These are phyloP conservation scores for Solanum chaucha DNA, from an alignment of 257 asterid species.

Conservation along the genomic window DNA sequence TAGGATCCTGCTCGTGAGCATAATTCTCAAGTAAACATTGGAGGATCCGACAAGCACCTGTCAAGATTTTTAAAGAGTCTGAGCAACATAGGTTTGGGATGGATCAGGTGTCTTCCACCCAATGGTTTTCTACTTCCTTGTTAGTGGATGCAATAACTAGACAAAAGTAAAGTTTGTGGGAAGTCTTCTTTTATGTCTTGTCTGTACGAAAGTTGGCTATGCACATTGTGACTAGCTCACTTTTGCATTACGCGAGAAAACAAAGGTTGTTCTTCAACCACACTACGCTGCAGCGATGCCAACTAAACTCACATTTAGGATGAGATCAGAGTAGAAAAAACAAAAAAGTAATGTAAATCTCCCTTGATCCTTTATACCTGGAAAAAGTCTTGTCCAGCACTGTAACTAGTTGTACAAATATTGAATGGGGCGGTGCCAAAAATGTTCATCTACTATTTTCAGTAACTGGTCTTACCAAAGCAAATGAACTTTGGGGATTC, in stretches of 20 bases:
- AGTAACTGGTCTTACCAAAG: conserved; percentile 46
- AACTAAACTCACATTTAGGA: background rate
- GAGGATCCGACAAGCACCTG: background rate
- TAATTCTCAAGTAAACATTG: background rate
- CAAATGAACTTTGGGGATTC: conserved; percentile 45
- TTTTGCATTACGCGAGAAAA: background rate
- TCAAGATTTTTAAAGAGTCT: background rate
- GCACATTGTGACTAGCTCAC: background rate
- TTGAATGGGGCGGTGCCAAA: background rate
- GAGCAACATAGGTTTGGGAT: background rate
- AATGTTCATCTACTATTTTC: conserved; percentile 5
- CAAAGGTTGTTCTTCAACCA: background rate
- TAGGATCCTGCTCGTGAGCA: background rate
- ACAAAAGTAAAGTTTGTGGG: background rate
- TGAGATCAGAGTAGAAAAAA: background rate
- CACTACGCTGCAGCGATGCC: background rate
- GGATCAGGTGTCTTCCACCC: background rate
- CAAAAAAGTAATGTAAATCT: background rate
- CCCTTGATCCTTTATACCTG: background rate
- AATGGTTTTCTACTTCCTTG: background rate
- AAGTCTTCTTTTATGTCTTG: background rate
- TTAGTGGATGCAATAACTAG: background rate
- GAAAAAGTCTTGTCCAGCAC: background rate
- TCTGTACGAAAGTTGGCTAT: background rate
- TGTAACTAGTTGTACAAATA: background rate